Evolutionary conservation across 331 rosid genomes (phyloP).

Genomic region (Dryas integrifolia): DNA sequence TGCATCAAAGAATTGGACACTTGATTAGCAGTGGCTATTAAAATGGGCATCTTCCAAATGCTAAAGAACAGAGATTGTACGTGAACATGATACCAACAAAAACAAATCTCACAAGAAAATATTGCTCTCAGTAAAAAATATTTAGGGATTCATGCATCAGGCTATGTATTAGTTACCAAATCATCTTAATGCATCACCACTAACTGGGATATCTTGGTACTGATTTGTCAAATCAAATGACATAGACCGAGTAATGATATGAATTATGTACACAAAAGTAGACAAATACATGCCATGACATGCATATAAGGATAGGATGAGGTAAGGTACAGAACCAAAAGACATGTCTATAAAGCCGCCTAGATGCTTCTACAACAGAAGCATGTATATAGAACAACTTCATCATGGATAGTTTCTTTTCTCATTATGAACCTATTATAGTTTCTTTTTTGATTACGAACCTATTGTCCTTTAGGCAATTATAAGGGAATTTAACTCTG

Average conservation of each 20-base stretch:
- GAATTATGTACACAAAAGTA: no score
- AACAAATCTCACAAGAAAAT: neutral
- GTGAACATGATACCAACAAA: neutral
- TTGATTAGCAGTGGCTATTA: neutral
- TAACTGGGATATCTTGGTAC: no score
- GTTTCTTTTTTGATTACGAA: neutral
- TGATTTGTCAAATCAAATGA: no score
- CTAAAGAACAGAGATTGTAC: neutral
- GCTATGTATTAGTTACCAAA: no score
- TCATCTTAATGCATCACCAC: no score
- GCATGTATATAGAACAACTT: neutral
- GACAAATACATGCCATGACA: no score
- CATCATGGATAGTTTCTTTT: neutral
- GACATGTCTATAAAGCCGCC: no score
- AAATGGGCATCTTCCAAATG: neutral
- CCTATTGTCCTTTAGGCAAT: neutral
- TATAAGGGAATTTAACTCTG: neutral
- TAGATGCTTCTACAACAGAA: neutral
- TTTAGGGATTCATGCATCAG: neutral
- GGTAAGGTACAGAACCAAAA: no score
- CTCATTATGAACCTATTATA: neutral
- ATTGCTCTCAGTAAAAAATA: neutral
- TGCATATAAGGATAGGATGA: no score
- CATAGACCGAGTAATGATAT: no score
- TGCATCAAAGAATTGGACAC: neutral